Percentiles rank a stretch among this genome's conserved stretches.
These are phyloP conservation scores for Pseudozyma tsukubaensis DNA, from an alignment of 1,284 basidiomycete species.

Conservation along the genomic window DNA sequence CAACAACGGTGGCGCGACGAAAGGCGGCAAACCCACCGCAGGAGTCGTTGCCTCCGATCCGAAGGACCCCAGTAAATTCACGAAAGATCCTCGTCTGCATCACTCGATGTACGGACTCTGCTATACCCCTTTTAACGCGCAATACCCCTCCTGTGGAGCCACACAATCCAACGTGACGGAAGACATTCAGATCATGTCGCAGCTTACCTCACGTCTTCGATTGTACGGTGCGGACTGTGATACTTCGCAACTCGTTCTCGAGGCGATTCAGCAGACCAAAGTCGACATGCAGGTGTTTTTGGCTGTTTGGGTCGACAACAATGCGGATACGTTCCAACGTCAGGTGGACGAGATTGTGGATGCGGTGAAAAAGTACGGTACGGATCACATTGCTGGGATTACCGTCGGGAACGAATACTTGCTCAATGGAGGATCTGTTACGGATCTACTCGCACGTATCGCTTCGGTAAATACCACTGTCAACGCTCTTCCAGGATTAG, in stretches of 20 bases:
- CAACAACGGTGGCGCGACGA: not conserved
- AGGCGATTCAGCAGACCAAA: constrained; percentile 87
- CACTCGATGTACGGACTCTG: constrained; percentile 73
- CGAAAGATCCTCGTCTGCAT: constrained; percentile 75
- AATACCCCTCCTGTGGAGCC: constrained; percentile 70
- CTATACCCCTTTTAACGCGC: constrained; percentile 59
- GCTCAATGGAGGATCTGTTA: constrained; percentile 39
- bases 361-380: constrained; percentile 82
- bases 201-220: constrained; percentile 66
- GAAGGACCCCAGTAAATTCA: constrained; percentile 77
- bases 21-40: constrained; percentile 6
- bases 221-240: constrained; percentile 72
- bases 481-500: constrained; percentile 65
- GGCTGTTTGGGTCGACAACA: constrained; percentile 81
- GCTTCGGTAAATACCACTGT: constrained; percentile 74
- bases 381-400: constrained; percentile 80
- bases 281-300: constrained; percentile 86
- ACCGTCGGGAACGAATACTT: constrained; percentile 72
- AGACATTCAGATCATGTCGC: constrained; percentile 71
- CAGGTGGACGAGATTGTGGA: constrained; percentile 78
- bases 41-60: constrained; percentile 69
- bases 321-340: constrained; percentile 77
- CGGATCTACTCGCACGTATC: constrained; percentile 76
- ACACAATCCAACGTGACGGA: constrained; percentile 70
- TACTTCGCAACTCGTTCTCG: constrained; percentile 73